A percentile compares a stretch with the other conserved stretches of the same genome.
These are phyloP conservation scores for Pleurotus eryngii DNA, from an alignment of 768 basidiomycete species.

Conservation along the genomic window DNA sequence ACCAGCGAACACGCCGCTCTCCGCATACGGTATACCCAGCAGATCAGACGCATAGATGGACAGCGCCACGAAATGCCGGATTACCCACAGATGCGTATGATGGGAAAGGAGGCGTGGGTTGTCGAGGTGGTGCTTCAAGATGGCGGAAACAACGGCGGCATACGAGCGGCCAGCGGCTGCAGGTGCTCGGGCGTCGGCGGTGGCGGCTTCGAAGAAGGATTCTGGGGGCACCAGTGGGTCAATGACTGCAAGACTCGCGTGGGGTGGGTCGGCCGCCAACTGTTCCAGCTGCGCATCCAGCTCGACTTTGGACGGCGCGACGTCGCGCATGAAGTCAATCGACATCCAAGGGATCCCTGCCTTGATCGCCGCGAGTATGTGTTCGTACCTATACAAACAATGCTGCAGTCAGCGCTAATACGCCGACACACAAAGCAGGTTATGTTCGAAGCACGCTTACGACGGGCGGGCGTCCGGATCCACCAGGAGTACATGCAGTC, in stretches of 20 bases:
- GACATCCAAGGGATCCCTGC: slow-evolving; percentile 32
- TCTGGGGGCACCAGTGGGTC: slow-evolving; percentile 55
- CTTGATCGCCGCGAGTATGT: slow-evolving; percentile 37
- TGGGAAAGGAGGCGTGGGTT: slow-evolving; percentile 59
- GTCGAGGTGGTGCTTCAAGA: slow-evolving; percentile 51
- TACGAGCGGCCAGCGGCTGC: slow-evolving; percentile 56
- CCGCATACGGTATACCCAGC: slow-evolving; percentile 45
- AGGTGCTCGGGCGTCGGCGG: slow-evolving; percentile 29
- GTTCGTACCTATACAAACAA: slow-evolving; percentile 36
- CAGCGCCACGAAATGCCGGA: slow-evolving; percentile 69
- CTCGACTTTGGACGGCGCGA: slow-evolving; percentile 47
- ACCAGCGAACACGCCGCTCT: slow-evolving; percentile 37
- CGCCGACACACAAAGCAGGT: no score
- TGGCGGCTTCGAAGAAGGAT: slow-evolving; percentile 16
- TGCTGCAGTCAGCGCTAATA: no score
- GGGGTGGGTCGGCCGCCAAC: slow-evolving; percentile 43
- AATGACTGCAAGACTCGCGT: slow-evolving; percentile 56
- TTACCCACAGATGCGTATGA: slow-evolving; percentile 49
- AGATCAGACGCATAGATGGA: slow-evolving; percentile 62
- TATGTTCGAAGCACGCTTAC: slow-evolving; percentile 20
- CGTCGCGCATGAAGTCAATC: slow-evolving; percentile 40
- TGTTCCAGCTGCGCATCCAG: slow-evolving; percentile 44
- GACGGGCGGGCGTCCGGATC: slow-evolving; percentile 34
- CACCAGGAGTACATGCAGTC: slow-evolving; percentile 1
- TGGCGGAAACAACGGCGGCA: slow-evolving; percentile 54